Evolutionary conservation across 192 early-diverging fungal species (phyloP).

Genomic region (Coemansia sp.): DNA sequence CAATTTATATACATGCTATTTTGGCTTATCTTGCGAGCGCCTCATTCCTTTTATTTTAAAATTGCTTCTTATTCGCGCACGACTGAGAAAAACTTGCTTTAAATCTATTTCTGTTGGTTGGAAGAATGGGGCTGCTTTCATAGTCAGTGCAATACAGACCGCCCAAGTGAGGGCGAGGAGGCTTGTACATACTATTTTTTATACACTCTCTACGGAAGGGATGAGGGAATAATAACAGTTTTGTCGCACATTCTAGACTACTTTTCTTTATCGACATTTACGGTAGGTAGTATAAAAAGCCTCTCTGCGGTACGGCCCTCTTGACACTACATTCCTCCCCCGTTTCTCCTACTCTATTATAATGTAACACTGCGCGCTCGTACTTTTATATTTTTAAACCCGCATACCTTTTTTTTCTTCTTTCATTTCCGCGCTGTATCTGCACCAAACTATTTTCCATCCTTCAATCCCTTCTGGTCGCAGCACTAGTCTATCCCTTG

Average conservation of each 20-base stretch:
- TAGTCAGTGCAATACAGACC: not conserved
- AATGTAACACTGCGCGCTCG: not conserved
- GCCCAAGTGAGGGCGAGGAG: not conserved
- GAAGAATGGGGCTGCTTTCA: not conserved
- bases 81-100: not conserved
- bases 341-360: too few species aligned
- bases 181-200: not conserved
- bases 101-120: not conserved
- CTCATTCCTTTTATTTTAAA: not conserved
- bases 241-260: not conserved
- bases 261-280: not conserved
- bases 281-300: not conserved
- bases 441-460: not conserved
- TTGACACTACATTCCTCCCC: too few species aligned
- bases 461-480: not conserved
- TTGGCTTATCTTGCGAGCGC: not conserved
- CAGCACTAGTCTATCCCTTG: not conserved
- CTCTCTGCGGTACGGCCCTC: not conserved
- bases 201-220: not conserved
- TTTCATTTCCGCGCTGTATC: not conserved
- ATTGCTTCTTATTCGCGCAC: not conserved
- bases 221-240: not conserved
- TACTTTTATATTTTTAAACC: too few species aligned
- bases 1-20: slow-evolving; percentile 1
- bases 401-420: too few species aligned